Percentiles rank a stretch among this genome's conserved stretches.
phyloP scores from a whole-genome alignment of 2,329 filamentous ascomycete species.

The Diaporthe batatas region DNA sequence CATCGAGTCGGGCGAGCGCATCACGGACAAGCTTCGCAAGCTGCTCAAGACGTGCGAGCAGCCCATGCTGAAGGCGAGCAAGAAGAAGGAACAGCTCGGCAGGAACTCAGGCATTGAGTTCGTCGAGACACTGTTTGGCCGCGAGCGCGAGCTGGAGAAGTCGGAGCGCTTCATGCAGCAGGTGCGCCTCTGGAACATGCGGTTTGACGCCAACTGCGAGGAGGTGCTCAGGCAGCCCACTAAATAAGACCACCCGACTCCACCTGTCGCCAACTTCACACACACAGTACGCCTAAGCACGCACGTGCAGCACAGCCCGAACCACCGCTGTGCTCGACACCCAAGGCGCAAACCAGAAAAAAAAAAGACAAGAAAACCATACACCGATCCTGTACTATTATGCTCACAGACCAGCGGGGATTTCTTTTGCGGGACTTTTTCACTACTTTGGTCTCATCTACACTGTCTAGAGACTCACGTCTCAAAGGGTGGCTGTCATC shows the following conservation, averaged over 20 bases:
- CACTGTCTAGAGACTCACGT: slow-evolving; percentile 40
- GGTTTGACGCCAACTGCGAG: slow-evolving; percentile 96
- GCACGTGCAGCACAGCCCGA: background rate
- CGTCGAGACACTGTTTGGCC: slow-evolving; percentile 94
- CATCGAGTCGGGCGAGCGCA: slow-evolving; percentile 86
- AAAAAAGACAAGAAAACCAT: slow-evolving; percentile 32
- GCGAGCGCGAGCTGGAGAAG: slow-evolving; percentile 87
- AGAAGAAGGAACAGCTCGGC: slow-evolving; percentile 85
- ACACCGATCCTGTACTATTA: slow-evolving; percentile 39
- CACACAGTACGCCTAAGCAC: background rate
- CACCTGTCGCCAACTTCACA: background rate
- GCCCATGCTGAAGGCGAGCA: slow-evolving; percentile 93
- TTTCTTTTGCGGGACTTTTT: slow-evolving; percentile 39
- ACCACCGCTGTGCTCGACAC: slow-evolving; percentile 6
- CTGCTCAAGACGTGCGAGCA: slow-evolving; percentile 92
- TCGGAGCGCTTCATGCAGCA: slow-evolving; percentile 95
- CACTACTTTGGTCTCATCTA: slow-evolving; percentile 37
- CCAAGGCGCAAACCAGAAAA: background rate
- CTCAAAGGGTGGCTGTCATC: slow-evolving; percentile 40
- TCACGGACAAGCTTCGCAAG: slow-evolving; percentile 86
- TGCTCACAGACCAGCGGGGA: slow-evolving; percentile 31
- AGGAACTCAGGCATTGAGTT: slow-evolving; percentile 95
- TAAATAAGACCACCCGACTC: slow-evolving; percentile 55
- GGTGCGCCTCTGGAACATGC: slow-evolving; percentile 89
- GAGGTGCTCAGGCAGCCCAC: slow-evolving; percentile 79